Evolutionary conservation across 768 basidiomycete genomes (phyloP), one percentile per base, ranked within the genome.

Genomic region (Boletus pseudo-olivaceus): DNA sequence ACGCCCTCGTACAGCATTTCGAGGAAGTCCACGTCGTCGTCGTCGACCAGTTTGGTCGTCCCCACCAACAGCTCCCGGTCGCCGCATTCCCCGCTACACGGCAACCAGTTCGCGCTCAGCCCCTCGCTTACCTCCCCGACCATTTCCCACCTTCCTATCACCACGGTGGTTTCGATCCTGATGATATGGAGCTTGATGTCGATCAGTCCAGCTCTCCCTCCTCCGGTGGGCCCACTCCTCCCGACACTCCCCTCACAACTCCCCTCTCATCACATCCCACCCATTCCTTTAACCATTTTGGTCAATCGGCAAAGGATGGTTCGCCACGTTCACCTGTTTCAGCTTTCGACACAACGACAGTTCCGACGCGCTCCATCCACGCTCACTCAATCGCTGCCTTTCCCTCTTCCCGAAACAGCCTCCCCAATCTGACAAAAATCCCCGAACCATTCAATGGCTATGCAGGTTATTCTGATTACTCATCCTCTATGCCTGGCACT

Each of bases 1-100:
- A 90, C 56, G 87, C 90, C 3, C 84, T 96, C 11, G 80, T 96
- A 3, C 91, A 95, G 70, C 93, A 96, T 66, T 94, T 95, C 60
- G 93, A 96, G 65, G 88, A 93, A 55, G 84, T 85, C 44, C 93
- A 96, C 67, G 88, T 95, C 67, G 80, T 90, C 65, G 83, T 92
- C 54, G 67, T 87, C 40, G 76, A 80, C 57, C 72, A 76, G n/a
- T 72, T 68, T 33, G 68, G 67, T 17, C 74, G 64, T 14, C 59
- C 67, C 11, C 72, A 79, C 11, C 68, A 66, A n/a, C 67, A 64
- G 30, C 41, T 61, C 56, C 61, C 61, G 12, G 50, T 60, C 42
- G 41, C 59, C 3, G 20, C 58, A 64, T 75, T 59, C 72, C 80
- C 62, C 68, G 76, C 54, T 67, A 17, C 61, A 20, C 63, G 58